A percentile compares a stretch with the other conserved stretches of the same genome.
Evolutionary conservation across 768 basidiomycete genomes (phyloP).

Genomic region (Leccinum subtestaceum): DNA sequence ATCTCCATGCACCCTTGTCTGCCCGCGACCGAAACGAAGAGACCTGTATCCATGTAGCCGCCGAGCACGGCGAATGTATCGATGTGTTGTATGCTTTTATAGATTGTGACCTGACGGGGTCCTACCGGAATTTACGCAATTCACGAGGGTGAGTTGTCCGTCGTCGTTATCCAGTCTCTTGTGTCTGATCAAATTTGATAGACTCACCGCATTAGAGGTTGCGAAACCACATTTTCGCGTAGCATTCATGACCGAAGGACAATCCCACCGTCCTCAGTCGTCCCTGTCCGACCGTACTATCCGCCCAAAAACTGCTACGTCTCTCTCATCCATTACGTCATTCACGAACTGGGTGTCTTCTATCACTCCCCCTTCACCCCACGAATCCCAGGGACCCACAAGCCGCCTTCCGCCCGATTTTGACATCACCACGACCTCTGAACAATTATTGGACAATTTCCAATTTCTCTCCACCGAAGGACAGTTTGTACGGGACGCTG

Average conservation of each 20-base stretch:
- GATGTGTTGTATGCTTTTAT: slow-evolving; percentile 63
- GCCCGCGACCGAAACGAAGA: slow-evolving; percentile 66
- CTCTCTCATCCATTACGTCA: slow-evolving; percentile 50
- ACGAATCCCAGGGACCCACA: slow-evolving; percentile 33
- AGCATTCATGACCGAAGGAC: slow-evolving; percentile 55
- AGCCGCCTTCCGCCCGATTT: slow-evolving; percentile 39
- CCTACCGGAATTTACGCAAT: slow-evolving; percentile 61
- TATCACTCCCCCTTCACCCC: slow-evolving; percentile 13
- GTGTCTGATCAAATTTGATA: slow-evolving; percentile 5
- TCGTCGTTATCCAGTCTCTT: background rate
- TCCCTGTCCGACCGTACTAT: slow-evolving; percentile 56
- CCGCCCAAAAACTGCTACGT: slow-evolving; percentile 39
- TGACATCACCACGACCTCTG: slow-evolving; percentile 43
- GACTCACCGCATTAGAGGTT: slow-evolving; percentile 63
- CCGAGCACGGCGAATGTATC: slow-evolving; percentile 66
- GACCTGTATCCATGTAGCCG: slow-evolving; percentile 78
- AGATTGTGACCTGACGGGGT: slow-evolving; percentile 57
- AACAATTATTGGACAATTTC: slow-evolving; percentile 54
- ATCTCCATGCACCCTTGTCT: slow-evolving; percentile 66
- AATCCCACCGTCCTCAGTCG: slow-evolving; percentile 47
- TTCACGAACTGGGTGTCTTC: slow-evolving; percentile 34
- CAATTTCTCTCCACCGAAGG: slow-evolving; percentile 45
- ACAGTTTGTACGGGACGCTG: slow-evolving; percentile 36
- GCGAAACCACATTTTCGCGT: slow-evolving; percentile 63
- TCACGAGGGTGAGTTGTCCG: slow-evolving; percentile 57